These are phyloP conservation scores for Aspergillus ustus DNA, from an alignment of 2,329 filamentous ascomycete genomes.

Conservation along the genomic window DNA sequence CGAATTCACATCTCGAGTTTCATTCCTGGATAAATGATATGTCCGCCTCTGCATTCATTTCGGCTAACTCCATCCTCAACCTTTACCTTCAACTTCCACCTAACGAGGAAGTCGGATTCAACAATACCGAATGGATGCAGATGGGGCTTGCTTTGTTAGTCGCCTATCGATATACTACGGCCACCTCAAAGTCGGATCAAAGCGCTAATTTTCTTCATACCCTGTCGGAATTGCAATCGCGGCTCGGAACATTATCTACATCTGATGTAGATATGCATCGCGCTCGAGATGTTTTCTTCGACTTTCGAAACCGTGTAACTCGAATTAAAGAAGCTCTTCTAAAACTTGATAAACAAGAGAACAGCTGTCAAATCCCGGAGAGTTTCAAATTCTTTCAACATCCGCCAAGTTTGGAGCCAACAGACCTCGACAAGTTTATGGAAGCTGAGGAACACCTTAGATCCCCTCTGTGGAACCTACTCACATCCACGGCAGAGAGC, in stretches of 20 bases:
- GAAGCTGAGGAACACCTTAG: too few relatives aligned
- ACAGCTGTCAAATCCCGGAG: too few relatives aligned
- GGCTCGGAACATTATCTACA: background rate
- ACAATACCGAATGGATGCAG: slow-evolving; percentile 48
- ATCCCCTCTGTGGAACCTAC: too few relatives aligned
- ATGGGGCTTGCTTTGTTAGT: slow-evolving; percentile 38
- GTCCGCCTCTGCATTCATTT: background rate
- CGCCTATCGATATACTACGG: slow-evolving; percentile 15
- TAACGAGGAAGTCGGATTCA: slow-evolving; percentile 40
- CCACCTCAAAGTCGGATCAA: background rate
- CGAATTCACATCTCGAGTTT: too few relatives aligned
- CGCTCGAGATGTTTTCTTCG: too few relatives aligned
- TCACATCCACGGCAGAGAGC: too few relatives aligned
- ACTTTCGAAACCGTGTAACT: too few relatives aligned
- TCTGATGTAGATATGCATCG: background rate
- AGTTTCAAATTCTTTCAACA: too few relatives aligned
- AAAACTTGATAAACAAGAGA: too few relatives aligned
- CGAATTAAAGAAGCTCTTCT: too few relatives aligned
- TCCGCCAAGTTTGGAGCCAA: too few relatives aligned
- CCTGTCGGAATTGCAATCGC: background rate
- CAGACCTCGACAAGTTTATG: too few relatives aligned
- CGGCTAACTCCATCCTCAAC: background rate
- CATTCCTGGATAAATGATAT: background rate
- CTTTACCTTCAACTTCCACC: slow-evolving; percentile 40
- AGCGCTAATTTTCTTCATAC: background rate